Evolutionary conservation across 768 basidiomycete species (phyloP), one percentile per base, ranked within the genome.

Genomic region (Hydnum rufescens): DNA sequence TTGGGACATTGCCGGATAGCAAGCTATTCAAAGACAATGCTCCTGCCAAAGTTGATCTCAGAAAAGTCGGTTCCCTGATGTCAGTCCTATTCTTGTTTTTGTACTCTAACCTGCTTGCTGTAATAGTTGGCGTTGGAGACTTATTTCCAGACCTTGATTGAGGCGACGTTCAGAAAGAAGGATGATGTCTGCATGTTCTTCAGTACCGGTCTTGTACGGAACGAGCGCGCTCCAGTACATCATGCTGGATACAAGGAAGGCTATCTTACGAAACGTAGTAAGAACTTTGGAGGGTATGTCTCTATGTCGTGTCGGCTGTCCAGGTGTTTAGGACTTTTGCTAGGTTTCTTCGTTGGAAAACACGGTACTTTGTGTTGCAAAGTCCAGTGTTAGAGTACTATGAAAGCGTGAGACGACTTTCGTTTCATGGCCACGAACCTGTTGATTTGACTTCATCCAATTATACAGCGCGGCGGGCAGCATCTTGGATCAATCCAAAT

Each of bases 11-110:
- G 53, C 95, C 95, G 1, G 95, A 99, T 63, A 85, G 86, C 25
- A 83, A 81, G 64, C 69, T 95, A 5, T 96, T 93, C 85, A 92
- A 78, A 65, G 95, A 97, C 67, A 89, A 93, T 64, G 90, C 92
- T 0, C 93, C 93, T 29, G 87, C 86, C 28, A 92, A 85, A 69
- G 86, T 90, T 42, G 95, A 97, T 70, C 89, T 93, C 65, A 70
- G 93, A 57, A 97, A 96, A 72, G 89, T 85, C 60, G 59, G 77
- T 67, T 4, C 3, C 16, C n/a, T n/a, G n/a, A n/a, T n/a, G n/a
- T n/a, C n/a, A n/a, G n/a, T 4, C 34, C 47, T 19, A 47, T 18
- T 51, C 23, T 23, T 19, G 18, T 53, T 1, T 31, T 42, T 13
- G 25, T 53, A n/a, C 43, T 5, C 50, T 30, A 13, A 49, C 44